Percentiles rank a stretch among this genome's conserved stretches.
phyloP scores from a whole-genome alignment of 2,329 filamentous ascomycete species.

The Fusarium sp. region DNA sequence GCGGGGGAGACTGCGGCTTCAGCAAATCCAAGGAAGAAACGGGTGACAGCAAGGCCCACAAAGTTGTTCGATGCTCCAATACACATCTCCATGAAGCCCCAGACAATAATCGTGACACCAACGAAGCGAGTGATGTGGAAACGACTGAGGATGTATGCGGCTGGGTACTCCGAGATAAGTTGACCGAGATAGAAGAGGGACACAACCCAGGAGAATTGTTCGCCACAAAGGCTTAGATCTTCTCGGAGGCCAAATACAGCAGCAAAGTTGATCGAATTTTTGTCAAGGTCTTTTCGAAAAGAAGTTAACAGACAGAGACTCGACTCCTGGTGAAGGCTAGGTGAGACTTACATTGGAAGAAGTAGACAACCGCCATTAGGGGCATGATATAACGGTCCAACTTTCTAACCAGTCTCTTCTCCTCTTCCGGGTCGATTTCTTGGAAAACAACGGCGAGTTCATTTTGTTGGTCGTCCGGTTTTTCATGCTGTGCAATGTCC shows the following conservation, averaged over 20 bases:
- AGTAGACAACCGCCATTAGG: constrained; percentile 38
- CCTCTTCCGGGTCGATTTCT: constrained; percentile 36
- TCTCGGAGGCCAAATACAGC: constrained; percentile 33
- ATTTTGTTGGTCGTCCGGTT: constrained; percentile 16
- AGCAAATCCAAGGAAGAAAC: constrained; percentile 51
- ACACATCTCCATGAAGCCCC: constrained; percentile 47
- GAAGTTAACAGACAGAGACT: neutral
- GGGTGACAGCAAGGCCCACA: constrained; percentile 38
- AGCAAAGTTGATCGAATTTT: constrained; percentile 38
- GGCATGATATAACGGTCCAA: constrained; percentile 37
- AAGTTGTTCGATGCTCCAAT: constrained; percentile 45
- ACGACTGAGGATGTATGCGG: constrained; percentile 35
- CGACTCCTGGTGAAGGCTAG: neutral
- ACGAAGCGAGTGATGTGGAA: constrained; percentile 37
- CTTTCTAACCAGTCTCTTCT: constrained; percentile 33
- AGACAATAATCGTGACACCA: constrained; percentile 46
- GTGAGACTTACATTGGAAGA: constrained; percentile 37
- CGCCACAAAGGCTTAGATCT: constrained; percentile 25
- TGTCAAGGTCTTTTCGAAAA: constrained; percentile 35
- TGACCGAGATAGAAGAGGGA: constrained; percentile 42
- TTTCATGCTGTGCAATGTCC: constrained; percentile 16
- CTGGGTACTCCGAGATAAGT: constrained; percentile 33
- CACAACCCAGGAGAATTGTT: constrained; percentile 33
- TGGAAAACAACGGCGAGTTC: constrained; percentile 28
- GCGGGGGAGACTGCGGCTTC: constrained; percentile 52